phyloP scores from a whole-genome alignment of 768 basidiomycete genomes.

The Holtermannia corniformis region DNA sequence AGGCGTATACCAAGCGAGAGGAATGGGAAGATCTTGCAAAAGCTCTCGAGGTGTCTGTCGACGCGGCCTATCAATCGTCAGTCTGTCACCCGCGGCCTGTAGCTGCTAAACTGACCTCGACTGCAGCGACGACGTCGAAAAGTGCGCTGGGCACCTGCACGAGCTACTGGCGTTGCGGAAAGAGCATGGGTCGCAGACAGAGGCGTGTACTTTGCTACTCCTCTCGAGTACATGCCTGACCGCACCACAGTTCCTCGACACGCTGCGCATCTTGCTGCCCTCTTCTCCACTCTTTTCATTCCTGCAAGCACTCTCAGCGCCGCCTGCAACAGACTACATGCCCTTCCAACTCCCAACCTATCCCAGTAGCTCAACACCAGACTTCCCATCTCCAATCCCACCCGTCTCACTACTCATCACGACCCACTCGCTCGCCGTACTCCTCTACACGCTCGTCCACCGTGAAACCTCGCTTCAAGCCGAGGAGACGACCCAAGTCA shows the following conservation, averaged over 20 bases:
- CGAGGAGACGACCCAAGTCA: slow-evolving; percentile 55
- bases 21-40: slow-evolving; percentile 16
- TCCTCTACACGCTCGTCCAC: slow-evolving; percentile 58
- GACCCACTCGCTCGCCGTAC: slow-evolving; percentile 58
- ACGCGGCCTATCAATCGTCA: slow-evolving; percentile 54
- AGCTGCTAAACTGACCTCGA: background rate
- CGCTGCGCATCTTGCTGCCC: slow-evolving; percentile 63
- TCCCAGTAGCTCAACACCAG: slow-evolving; percentile 52
- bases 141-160: slow-evolving; percentile 72
- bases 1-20: slow-evolving; percentile 31
- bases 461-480: slow-evolving; percentile 13
- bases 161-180: slow-evolving; percentile 59
- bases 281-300: slow-evolving; percentile 56
- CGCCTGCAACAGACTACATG: slow-evolving; percentile 43
- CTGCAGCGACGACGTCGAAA: slow-evolving; percentile 59
- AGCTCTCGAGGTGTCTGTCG: slow-evolving; percentile 50
- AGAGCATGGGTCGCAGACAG: slow-evolving; percentile 52
- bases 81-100: slow-evolving; percentile 17
- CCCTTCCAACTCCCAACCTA: slow-evolving; percentile 29
- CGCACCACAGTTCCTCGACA: slow-evolving; percentile 52
- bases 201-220: slow-evolving; percentile 47
- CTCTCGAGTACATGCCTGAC: background rate
- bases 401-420: slow-evolving; percentile 53
- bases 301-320: slow-evolving; percentile 59
- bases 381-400: slow-evolving; percentile 50